Base-by-base conservation (phyloP, 192 early-diverging fungal genomes). In the Coemansia sp. region DNA sequence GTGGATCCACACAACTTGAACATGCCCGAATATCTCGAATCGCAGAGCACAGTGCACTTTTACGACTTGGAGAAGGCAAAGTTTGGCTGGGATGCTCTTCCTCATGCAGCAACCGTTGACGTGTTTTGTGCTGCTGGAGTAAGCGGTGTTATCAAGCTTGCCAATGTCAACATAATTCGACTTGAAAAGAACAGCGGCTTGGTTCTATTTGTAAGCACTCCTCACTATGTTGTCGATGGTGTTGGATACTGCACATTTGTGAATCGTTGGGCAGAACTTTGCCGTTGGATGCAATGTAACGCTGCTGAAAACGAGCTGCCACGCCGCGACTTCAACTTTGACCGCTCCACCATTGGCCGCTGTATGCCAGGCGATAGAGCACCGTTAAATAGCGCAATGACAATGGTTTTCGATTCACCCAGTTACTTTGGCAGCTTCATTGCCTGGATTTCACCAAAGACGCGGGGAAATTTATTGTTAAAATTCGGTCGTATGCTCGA, bases 11-110 rank as follows among this genome's bases (percentile, higher is more conserved):
- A 23, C 48, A 41, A 69, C 25, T 23, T 75, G 6, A 75, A 69
- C 41, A 55, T 75, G 58, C 73, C 67, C 37, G 59, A 62, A 39
- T 75, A 65, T 27, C 25, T 23, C 5, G 73, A 69, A 49, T 52
- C 63, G 7, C 12, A 54, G 1, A 66, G 64, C 50, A 8, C 27
- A 2, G 22, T 54, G 11, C 62, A 69, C 22, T 69, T 61, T n/a
- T 11, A 17, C 6, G 59, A 65, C 0, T 25, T 75, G 19, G 47
- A 65, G 14, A 27, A 22, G 12, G 29, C 24, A 6, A 24, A 45
- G 11, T 75, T 65, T 32, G 37, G 53, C 37, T 69, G 67, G 62
- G 17, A 41, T 24, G 43, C 67, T 7, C 35, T 65, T 45, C 59
- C 73, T 2, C 50, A 56, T 2, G 37, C 53, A 14, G 9, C 43